Evolutionary conservation across 345 rosid genomes (phyloP), one percentile per base, ranked within the genome.

Genomic region (Barbarea vulgaris): DNA sequence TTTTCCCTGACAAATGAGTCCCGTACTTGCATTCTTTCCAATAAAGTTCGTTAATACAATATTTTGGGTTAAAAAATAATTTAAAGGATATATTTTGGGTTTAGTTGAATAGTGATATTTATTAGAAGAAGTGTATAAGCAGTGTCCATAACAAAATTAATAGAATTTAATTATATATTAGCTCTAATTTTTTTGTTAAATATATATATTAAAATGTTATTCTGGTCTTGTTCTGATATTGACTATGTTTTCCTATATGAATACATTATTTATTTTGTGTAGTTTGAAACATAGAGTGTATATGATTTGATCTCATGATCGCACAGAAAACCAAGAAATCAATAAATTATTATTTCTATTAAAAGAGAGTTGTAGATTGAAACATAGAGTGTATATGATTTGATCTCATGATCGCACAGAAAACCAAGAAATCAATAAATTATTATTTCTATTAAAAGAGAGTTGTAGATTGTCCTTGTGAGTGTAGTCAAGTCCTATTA

Each of bases 261-360:
- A 21, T 13, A 37, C 28, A 12, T 24, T 24, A 24, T 37, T 9
- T 36, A 25, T 24, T 30, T 30, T 54, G 59, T 14, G 5, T 28
- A 15, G 22, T 8, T 18, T 8, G 11, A 28, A 31, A 42, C n/a
- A 5, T 44, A 13, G 56, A 17, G 33, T 28, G 64, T 31, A 70
- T 57, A 30, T 42, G 53, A 55, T 56, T 17, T 22, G 8, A 11
- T 41, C 30, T 50, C 52, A 72, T 64, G 11, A 64, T 64, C 10
- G 44, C 73, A 58, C 78, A 53, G 73, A 48, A 66, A 67, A 67
- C 34, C 58, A 57, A 67, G 73, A 54, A 36, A 57, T 44, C 61
- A 67, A 58, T 67, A 19, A 25, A 74, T 67, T 42, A 41, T 39
- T n/a, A 9, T 56, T 59, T 74, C 53, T 66, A 74, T 25, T 13